These are phyloP conservation scores for Paragyromitra xinjiangensis DNA, from an alignment of 495 filamentous ascomycete species.

Conservation along the genomic window DNA sequence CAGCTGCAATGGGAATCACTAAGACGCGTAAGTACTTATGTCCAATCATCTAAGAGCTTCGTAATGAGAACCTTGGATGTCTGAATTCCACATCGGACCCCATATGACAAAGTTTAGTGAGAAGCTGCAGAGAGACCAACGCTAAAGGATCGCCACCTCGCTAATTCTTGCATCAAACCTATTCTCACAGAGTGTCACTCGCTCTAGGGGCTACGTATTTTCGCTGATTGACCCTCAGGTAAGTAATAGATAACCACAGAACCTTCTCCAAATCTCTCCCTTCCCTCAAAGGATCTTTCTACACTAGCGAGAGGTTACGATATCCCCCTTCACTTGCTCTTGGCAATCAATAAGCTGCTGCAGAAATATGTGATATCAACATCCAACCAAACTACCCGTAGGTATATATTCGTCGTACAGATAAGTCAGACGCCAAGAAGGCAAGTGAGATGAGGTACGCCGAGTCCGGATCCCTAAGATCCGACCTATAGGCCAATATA, in stretches of 20 bases:
- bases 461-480: background rate
- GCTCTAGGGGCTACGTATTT: background rate
- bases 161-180: background rate
- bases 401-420: background rate
- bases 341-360: background rate
- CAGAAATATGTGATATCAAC: background rate
- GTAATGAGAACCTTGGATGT: background rate
- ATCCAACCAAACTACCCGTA: background rate
- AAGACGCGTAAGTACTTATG: background rate
- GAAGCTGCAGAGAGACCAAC: background rate
- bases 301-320: background rate
- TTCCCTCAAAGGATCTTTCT: background rate
- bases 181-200: conserved; percentile 11
- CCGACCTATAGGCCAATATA: background rate
- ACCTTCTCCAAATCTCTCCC: background rate
- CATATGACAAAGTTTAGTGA: background rate
- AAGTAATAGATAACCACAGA: background rate
- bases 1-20: background rate
- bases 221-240: background rate
- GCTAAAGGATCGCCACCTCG: background rate
- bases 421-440: background rate
- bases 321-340: background rate
- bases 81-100: background rate
- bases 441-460: background rate
- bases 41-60: background rate